Conservation (phyloP, 768 basidiomycete species). For the Brasilioporus rufonigricans region DNA sequence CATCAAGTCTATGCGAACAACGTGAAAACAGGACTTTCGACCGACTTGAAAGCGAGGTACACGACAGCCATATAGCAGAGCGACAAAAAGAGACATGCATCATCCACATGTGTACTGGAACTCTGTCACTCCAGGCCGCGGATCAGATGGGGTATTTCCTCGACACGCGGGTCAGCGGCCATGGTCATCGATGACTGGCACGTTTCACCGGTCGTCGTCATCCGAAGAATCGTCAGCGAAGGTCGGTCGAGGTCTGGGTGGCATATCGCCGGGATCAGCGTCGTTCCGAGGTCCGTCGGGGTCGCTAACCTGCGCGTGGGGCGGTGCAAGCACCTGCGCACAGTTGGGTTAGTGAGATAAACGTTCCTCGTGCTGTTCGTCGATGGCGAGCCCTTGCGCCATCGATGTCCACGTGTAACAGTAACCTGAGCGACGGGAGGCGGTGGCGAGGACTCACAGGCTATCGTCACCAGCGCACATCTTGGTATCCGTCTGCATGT, state of each 20-base stretch:
- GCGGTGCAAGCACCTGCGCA: slow-evolving; percentile 13
- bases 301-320: no score
- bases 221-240: slow-evolving; percentile 23
- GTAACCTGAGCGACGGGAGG: slow-evolving; percentile 28
- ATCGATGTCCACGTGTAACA: slow-evolving; percentile 47
- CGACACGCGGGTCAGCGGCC: background rate
- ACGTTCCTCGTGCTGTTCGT: slow-evolving; percentile 39
- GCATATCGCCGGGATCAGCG: slow-evolving; percentile 9
- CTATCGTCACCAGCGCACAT: slow-evolving; percentile 55
- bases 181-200: background rate
- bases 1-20: background rate
- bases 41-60: no score
- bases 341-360: slow-evolving; percentile 7
- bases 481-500: slow-evolving; percentile 32
- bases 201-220: slow-evolving; percentile 26
- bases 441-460: slow-evolving; percentile 33
- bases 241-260: slow-evolving; percentile 5
- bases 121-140: no score
- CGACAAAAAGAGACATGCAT: no score
- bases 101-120: no score
- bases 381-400: slow-evolving; percentile 44
- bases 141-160: background rate
- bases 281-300: no score
- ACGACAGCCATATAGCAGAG: no score
- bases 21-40: no score